Evolutionary conservation across 75 land plant genomes (phyloP), one percentile per base, ranked within the genome.

Genomic region (Selaginella moellendorffii): DNA sequence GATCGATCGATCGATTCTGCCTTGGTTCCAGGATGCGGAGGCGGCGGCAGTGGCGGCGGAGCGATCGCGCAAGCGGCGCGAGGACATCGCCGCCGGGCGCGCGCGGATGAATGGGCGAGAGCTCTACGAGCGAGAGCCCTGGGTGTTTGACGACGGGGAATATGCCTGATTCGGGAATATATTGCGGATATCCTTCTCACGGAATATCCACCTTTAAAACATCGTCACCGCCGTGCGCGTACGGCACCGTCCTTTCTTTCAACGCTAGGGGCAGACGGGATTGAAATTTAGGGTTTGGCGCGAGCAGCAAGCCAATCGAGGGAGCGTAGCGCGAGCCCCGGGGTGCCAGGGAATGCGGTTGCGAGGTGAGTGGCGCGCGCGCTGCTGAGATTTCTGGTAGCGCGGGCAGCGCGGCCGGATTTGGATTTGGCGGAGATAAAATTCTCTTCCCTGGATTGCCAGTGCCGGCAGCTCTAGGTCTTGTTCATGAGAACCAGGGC

Each of bases 21-120:
- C 42, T 67, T 42, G 9, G 27, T 70, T 36, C n/a, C 76, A 89
- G 96, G 87, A 83, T 75, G 90, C 78, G 17, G 85, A 77, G 63
- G 77, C 78, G 54, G 78, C 82, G 23, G 46, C 46, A 5, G 81
- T 81, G 25, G 80, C 65, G 65, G 75, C 70, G 62, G 84, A 74
- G n/a, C 86, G 81, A 65, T 80, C 69, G 27, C 84, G 82, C 29
- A 71, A 79, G 77, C 85, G 85, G 66, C 83, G 96, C 19, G 85
- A 72, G 25, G 87, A 83, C 63, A 90, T 85, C 73, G 79, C 85
- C 59, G 85, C 79, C 52, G 96, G 96, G 28, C 63, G 76, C 28
- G 78, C 72, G 19, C 82, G 77, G 51, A 81, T 89, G 89, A 89
- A 85, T 72, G 96, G 96, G 5, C 77, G 86, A 23, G 96, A 89